These are phyloP conservation scores for Phytophthora colocasiae DNA, from an alignment of 352 stramenopile genomes.

Conservation along the genomic window DNA sequence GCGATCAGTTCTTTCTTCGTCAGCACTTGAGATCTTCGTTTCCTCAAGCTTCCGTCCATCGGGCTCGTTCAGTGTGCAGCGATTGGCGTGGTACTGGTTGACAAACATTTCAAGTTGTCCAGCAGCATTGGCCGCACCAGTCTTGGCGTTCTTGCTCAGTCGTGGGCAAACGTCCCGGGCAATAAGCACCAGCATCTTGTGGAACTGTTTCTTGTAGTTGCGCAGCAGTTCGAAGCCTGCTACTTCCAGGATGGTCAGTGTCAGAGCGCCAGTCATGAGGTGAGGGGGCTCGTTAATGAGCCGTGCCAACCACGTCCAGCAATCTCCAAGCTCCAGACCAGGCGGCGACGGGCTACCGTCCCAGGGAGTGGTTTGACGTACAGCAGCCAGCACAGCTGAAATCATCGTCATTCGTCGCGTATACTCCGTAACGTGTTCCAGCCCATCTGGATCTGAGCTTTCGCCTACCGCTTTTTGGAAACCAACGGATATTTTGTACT, in stretches of 20 bases:
- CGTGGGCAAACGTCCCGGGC: slow-evolving; percentile 65
- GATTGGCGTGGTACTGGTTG: slow-evolving; percentile 69
- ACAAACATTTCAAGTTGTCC: slow-evolving; percentile 81
- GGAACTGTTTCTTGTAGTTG: slow-evolving; percentile 79
- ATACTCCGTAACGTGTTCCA: slow-evolving; percentile 84
- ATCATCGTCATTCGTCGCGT: slow-evolving; percentile 86
- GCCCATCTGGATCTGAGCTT: slow-evolving; percentile 56
- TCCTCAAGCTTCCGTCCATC: slow-evolving; percentile 76
- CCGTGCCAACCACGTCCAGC: slow-evolving; percentile 74
- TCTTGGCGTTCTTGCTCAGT: slow-evolving; percentile 77
- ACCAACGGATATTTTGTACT: slow-evolving; percentile 73
- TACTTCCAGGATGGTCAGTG: slow-evolving; percentile 83
- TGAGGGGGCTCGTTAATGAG: slow-evolving; percentile 75
- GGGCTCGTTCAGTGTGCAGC: slow-evolving; percentile 61
- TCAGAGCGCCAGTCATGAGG: slow-evolving; percentile 71
- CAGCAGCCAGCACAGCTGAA: slow-evolving; percentile 66
- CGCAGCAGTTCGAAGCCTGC: slow-evolving; percentile 71
- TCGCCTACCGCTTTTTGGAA: slow-evolving; percentile 75
- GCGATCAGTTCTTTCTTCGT: slow-evolving; percentile 74
- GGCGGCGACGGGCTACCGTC: slow-evolving; percentile 57
- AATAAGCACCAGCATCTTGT: slow-evolving; percentile 79
- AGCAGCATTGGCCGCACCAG: slow-evolving; percentile 76
- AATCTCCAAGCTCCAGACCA: slow-evolving; percentile 69
- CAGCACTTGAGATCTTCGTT: slow-evolving; percentile 63
- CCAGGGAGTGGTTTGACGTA: slow-evolving; percentile 75